Evolutionary conservation across 2,329 filamentous ascomycete genomes (phyloP).

Genomic region (Pleurostoma richardsiae): DNA sequence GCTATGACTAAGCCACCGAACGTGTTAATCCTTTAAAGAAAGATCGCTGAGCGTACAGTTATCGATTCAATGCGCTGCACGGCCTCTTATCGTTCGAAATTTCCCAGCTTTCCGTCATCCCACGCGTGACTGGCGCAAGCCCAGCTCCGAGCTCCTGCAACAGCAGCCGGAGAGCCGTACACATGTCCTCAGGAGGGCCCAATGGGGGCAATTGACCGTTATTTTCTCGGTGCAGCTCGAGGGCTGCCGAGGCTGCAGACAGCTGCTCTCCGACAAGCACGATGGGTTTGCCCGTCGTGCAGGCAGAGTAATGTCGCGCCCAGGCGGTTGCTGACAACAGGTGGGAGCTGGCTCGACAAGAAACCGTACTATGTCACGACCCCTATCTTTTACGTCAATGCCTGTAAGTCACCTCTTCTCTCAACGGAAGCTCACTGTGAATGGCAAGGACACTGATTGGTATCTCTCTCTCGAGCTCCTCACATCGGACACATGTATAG

Average conservation of each 20-base stretch:
- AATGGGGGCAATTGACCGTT: too few relatives aligned
- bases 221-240: constrained; percentile 2
- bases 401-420: constrained; percentile 47
- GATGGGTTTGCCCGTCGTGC: constrained; percentile 6
- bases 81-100: too few relatives aligned
- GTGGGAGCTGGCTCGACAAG: constrained; percentile 1
- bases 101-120: too few relatives aligned
- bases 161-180: too few relatives aligned
- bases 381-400: constrained; percentile 99
- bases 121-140: too few relatives aligned
- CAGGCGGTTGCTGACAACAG: neutral
- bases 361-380: constrained; percentile 96
- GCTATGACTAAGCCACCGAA: too few relatives aligned
- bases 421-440: neutral
- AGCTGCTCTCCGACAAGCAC: constrained; percentile 1
- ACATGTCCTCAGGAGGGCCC: too few relatives aligned
- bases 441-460: neutral
- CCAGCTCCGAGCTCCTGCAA: too few relatives aligned
- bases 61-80: too few relatives aligned
- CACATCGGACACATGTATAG: constrained; percentile 94
- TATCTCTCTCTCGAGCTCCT: constrained; percentile 53
- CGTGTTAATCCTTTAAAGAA: too few relatives aligned
- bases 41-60: too few relatives aligned
- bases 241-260: constrained; percentile 6
- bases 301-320: constrained; percentile 3